Percentiles rank a stretch among this genome's conserved stretches.
Evolutionary conservation across 225 moss, liverwort and hornwort genomes (phyloP).

Genomic region (Pleurozium schreberi): DNA sequence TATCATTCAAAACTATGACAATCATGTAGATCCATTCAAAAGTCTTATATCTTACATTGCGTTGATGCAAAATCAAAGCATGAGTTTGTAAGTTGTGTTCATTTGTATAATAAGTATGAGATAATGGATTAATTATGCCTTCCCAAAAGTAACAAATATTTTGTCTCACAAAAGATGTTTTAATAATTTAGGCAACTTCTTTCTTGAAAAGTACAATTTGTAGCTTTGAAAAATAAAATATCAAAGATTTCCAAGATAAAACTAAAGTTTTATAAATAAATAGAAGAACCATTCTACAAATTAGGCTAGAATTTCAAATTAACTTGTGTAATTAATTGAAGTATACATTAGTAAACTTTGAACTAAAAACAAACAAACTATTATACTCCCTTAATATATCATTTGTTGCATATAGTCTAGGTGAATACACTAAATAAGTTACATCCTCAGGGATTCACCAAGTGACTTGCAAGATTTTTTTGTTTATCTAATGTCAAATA

Average conservation of each 20-base stretch:
- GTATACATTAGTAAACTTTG: not conserved
- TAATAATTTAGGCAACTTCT: not conserved
- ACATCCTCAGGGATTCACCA: rapidly evolving
- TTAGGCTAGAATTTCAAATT: not conserved
- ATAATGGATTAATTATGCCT: no score
- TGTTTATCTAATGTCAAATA: no score
- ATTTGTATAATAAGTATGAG: not conserved
- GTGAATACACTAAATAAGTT: no score
- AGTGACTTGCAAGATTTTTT: not conserved
- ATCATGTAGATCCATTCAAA: no score
- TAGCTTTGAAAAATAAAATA: not conserved
- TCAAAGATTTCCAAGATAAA: not conserved
- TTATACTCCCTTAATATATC: no score
- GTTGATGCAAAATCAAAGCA: not conserved
- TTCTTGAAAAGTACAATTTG: not conserved
- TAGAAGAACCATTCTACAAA: not conserved
- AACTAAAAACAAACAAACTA: no score
- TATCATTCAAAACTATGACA: no score
- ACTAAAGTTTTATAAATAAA: not conserved
- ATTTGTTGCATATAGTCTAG: no score
- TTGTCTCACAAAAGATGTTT: not conserved
- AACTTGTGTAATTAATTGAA: not conserved
- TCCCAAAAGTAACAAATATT: no score
- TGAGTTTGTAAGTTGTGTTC: not conserved
- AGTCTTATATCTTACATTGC: no score